These are phyloP conservation scores for Chrysoporthe cubensis DNA, from an alignment of 2,329 filamentous ascomycete species.

Conservation along the genomic window DNA sequence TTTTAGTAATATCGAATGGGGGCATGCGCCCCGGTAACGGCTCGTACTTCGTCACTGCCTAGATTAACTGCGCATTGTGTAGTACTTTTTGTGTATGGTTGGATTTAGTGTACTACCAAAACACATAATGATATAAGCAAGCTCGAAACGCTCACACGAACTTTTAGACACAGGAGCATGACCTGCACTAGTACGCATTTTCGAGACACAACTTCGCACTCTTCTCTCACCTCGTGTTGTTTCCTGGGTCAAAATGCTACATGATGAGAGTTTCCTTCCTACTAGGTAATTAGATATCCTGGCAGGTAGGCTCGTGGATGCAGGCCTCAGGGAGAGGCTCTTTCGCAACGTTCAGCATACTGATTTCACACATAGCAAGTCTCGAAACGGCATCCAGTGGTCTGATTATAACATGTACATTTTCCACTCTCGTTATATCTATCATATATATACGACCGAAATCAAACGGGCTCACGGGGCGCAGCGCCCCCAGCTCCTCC, in stretches of 20 bases:
- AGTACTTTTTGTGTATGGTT: neutral
- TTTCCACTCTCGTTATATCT: conserved; percentile 5
- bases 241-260: too few species aligned
- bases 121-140: neutral
- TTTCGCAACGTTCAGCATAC: neutral
- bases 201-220: neutral
- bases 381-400: neutral
- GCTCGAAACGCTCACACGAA: neutral
- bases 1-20: too few species aligned
- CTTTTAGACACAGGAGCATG: neutral
- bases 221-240: neutral
- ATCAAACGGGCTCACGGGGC: neutral
- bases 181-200: neutral
- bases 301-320: neutral
- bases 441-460: conserved; percentile 17
- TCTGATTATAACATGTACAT: conserved; percentile 4
- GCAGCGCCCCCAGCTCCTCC: neutral
- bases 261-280: too few species aligned
- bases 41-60: too few species aligned
- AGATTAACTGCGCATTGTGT: too few species aligned
- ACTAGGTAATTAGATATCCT: neutral
- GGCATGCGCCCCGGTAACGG: too few species aligned
- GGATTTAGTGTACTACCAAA: neutral
- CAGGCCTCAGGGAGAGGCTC: neutral
- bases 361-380: neutral